A percentile compares a stretch with the other conserved stretches of the same genome.
Conservation (phyloP, 1,284 basidiomycete species). For the Phylloporus sp. region DNA sequence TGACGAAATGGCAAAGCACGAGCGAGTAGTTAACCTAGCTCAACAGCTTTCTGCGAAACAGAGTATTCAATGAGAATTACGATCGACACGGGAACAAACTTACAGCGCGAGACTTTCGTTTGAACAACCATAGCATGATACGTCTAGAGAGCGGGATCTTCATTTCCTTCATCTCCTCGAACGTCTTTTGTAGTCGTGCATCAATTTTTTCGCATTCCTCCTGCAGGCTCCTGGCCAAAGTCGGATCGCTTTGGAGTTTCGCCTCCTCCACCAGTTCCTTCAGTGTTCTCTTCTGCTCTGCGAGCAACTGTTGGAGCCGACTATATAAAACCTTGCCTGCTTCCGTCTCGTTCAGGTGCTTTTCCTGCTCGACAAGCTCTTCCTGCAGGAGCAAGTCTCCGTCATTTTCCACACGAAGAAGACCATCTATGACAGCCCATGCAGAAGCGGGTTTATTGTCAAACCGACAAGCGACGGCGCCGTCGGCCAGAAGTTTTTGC, state of each 20-base stretch:
- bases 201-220: slow-evolving; percentile 9
- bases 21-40: background rate
- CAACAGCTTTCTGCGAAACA: background rate
- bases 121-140: background rate
- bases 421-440: slow-evolving; percentile 4
- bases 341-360: slow-evolving; percentile 25
- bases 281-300: slow-evolving; percentile 16
- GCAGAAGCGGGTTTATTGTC: background rate
- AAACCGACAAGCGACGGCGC: slow-evolving; percentile 29
- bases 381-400: slow-evolving; percentile 23
- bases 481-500: slow-evolving; percentile 33
- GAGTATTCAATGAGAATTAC: too few species aligned
- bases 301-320: slow-evolving; percentile 21
- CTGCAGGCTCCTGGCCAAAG: slow-evolving; percentile 5
- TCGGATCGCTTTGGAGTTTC: slow-evolving; percentile 10
- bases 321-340: slow-evolving; percentile 24
- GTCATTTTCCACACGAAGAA: background rate
- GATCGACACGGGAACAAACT: too few species aligned
- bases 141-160: slow-evolving; percentile 23
- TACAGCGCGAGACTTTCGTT: background rate
- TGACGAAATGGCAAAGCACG: background rate
- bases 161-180: slow-evolving; percentile 21
- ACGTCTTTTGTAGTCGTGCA: slow-evolving; percentile 18
- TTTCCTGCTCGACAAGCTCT: slow-evolving; percentile 21
- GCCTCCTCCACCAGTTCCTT: slow-evolving; percentile 21